Base-by-base conservation (phyloP, 805 yeast species). In the Candida ipomoeae region DNA sequence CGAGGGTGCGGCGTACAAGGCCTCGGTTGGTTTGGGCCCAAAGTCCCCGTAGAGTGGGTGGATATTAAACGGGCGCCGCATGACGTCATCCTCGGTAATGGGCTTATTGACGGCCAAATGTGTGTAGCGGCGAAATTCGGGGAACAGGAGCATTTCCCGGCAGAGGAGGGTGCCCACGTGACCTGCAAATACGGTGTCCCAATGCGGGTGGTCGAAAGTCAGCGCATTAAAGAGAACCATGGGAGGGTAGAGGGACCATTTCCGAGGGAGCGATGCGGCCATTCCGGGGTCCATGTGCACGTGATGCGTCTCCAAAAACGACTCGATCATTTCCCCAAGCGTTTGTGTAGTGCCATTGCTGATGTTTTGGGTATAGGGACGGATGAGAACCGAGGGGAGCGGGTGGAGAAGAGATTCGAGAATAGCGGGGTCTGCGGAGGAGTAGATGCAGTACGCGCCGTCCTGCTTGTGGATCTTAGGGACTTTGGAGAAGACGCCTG, bases 31-130 rank as follows among this genome's bases (percentile, higher is more conserved):
- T 3, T 50, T 62, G 0, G 82, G 77, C 0, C 88, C 89, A 65
- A 86, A 85, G 46, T 82, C 80, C 0, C 95, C 96, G 58, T 73
- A 71, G 2, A 89, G 44, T 0, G 88, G 84, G 0, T 67, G 54
- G 4, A 89, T 66, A 44, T 81, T 76, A 51, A 79, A 69, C 0
- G 96, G 96, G 32, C 84, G 64, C 38, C 96, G 68, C 76, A 83
- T 77, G 4, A 68, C 64, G 55, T 85, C 87, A 3, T 68, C 56
- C 44, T 74, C 75, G 2, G 67, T 60, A 13, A 89, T 87, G 0
- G 95, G 94, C 52, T 75, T 78, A 56, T 89, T 88, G 5, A 82
- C 65, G 0, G 96, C 96, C 4, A 87, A 64, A 56, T 87, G 91
- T 0, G 89, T 79, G 38, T 63, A 38, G 13, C n/a, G 33, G 6